Conservation (phyloP, 257 asterid genomes). For the Nyctanthes arbortristis region DNA sequence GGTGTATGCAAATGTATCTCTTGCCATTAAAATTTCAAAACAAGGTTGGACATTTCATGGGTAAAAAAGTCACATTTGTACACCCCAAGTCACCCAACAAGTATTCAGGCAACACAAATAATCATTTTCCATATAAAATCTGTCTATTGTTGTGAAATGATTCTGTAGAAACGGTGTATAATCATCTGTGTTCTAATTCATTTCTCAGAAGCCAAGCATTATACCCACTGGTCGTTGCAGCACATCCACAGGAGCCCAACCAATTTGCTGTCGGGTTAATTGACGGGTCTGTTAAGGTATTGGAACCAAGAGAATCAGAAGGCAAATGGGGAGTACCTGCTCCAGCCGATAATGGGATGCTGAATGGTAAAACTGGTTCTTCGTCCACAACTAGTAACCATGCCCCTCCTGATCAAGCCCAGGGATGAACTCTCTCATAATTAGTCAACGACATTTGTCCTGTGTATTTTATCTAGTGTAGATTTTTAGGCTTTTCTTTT, state of each 20-base stretch:
- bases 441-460: slow-evolving; percentile 20
- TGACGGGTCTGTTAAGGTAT: slow-evolving; percentile 90
- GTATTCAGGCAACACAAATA: no score
- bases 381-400: slow-evolving; percentile 67
- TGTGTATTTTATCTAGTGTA: slow-evolving; percentile 56
- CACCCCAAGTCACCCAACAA: no score
- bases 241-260: slow-evolving; percentile 83
- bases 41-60: no score
- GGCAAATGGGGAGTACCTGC: slow-evolving; percentile 82
- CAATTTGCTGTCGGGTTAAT: slow-evolving; percentile 89
- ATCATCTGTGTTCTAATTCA: background rate
- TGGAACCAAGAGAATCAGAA: slow-evolving; percentile 88
- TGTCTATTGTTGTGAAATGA: no score
- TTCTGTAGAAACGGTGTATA: no score
- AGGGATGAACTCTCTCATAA: slow-evolving; percentile 48
- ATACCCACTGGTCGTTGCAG: slow-evolving; percentile 75
- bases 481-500: slow-evolving; percentile 50
- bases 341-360: slow-evolving; percentile 62
- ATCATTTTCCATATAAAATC: no score
- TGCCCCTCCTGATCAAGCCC: slow-evolving; percentile 66
- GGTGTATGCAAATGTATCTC: no score
- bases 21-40: no score
- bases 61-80: no score
- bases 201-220: slow-evolving; percentile 62
- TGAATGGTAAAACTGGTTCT: slow-evolving; percentile 68